Base-by-base conservation (phyloP, 2,329 filamentous ascomycete genomes). In the Ophiostoma sp. region DNA sequence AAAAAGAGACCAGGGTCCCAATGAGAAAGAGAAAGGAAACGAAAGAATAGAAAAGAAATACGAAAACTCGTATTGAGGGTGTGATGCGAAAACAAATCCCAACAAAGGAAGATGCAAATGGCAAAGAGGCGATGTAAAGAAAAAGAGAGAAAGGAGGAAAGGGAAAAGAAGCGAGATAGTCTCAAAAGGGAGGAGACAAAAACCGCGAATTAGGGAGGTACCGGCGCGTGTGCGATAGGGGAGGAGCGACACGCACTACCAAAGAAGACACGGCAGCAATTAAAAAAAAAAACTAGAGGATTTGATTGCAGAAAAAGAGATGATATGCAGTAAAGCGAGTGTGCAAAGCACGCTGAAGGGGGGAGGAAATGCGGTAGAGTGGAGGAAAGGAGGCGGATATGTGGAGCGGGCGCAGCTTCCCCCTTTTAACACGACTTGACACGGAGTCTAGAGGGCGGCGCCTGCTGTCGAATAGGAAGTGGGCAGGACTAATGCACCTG, bases 211-310 rank as follows among this genome's bases (percentile, higher is more conserved):
- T 36, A 59, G 72, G 68, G 52, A 42, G n/a, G 57, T 39, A 33
- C 5, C 36, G 36, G 17, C 33, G 59, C 55, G 73, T 57, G 64
- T 66, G 55, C 31, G 66, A 73, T 55, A 73, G 50, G 72, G 66
- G 50, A 64, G 48, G 25, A 48, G 31, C 36, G 61, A 66, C n/a
- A 45, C 61, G 48, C 25, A 33, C 50, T n/a, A 45, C 55, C 36
- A 59, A 71, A 71, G 59, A 74, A 71, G 69, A 69, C 72, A 74
- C 72, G 72, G 57, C 57, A 33, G 31, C 45, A 57, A 66, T 64
- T 73, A 33, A 71, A 70, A 57, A 64, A n/a, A 59, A 72, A 48
- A 42, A 25, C 19, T 28, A 66, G 61, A 42, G 36, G 36, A n/a
- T 22, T 22, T 25, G 11, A 52, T 55, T 52, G 28, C 25, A n/a